Evolutionary conservation across 768 basidiomycete genomes (phyloP).

Genomic region (Lentinus tigrinus): DNA sequence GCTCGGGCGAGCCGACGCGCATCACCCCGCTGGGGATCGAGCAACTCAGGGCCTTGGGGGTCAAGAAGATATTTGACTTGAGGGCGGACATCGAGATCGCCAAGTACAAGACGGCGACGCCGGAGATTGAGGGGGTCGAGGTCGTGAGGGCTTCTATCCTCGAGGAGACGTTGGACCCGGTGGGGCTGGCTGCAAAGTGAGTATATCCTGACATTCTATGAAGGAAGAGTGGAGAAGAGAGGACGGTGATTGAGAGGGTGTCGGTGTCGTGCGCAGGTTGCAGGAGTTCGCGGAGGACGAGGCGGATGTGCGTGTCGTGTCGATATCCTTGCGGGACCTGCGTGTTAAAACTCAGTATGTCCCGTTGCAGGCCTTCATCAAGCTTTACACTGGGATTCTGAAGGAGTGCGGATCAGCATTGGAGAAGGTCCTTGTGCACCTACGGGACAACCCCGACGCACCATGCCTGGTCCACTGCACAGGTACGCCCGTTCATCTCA

Average conservation of each 20-base stretch:
- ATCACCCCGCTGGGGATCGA: constrained; percentile 36
- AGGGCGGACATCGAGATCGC: constrained; percentile 37
- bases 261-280: constrained; percentile 27
- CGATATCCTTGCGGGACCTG: background rate
- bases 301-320: constrained; percentile 24
- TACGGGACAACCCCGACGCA: constrained; percentile 38
- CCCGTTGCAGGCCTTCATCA: constrained; percentile 31
- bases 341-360: background rate
- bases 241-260: background rate
- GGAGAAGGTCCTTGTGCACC: constrained; percentile 35
- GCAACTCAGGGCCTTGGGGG: constrained; percentile 34
- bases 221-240: no score
- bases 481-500: constrained; percentile 26
- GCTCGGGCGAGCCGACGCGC: constrained; percentile 38
- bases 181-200: constrained; percentile 11
- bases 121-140: constrained; percentile 30
- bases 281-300: constrained; percentile 29
- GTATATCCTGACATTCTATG: background rate
- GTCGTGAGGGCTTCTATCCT: constrained; percentile 28
- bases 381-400: constrained; percentile 32
- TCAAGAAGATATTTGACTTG: constrained; percentile 40
- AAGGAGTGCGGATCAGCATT: constrained; percentile 32
- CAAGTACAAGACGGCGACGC: constrained; percentile 30
- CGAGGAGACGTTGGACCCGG: constrained; percentile 29
- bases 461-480: constrained; percentile 45